Conservation (phyloP, 2,329 filamentous ascomycete genomes). For the Xylariaceae sp. region DNA sequence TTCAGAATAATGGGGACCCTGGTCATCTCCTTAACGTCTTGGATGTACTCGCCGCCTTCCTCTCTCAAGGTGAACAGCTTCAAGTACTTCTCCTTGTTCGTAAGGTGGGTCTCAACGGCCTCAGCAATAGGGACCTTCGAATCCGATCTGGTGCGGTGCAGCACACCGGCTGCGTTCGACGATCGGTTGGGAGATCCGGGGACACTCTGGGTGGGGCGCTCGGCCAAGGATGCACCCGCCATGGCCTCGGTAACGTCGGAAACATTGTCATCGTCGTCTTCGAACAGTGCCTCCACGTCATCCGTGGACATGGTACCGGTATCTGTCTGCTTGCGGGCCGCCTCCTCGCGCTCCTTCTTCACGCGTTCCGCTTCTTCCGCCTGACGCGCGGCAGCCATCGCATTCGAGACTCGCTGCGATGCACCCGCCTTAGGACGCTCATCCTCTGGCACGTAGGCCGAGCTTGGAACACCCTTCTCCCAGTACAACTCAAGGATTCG, state of each 20-base stretch:
- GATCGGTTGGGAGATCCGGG: conserved; percentile 84
- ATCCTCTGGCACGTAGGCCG: conserved; percentile 92
- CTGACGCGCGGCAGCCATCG: conserved; percentile 69
- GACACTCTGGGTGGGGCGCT: conserved; percentile 91
- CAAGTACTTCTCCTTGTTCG: conserved; percentile 94
- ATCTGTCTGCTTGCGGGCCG: conserved; percentile 86
- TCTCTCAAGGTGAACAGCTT: conserved; percentile 85
- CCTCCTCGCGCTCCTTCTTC: conserved; percentile 83
- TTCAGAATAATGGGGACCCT: conserved; percentile 96
- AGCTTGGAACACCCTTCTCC: conserved; percentile 98
- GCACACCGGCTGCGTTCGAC: conserved; percentile 56
- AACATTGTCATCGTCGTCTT: conserved; percentile 82
- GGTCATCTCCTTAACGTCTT: conserved; percentile 97
- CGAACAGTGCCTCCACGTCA: conserved; percentile 91
- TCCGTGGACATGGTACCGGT: conserved; percentile 91
- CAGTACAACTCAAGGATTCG: conserved; percentile 94
- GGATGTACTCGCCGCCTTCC: conserved; percentile 91
- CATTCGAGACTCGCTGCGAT: conserved; percentile 68
- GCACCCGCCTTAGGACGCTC: conserved; percentile 82
- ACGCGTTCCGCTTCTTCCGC: conserved; percentile 76
- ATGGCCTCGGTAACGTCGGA: conserved; percentile 88
- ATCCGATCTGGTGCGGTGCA: conserved; percentile 88
- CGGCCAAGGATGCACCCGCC: conserved; percentile 81
- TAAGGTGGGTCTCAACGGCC: conserved; percentile 71
- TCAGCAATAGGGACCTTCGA: conserved; percentile 78